Evolutionary conservation across 2,329 filamentous ascomycete species (phyloP), one percentile per base, ranked within the genome.

Genomic region (Clonostachys chloroleuca): DNA sequence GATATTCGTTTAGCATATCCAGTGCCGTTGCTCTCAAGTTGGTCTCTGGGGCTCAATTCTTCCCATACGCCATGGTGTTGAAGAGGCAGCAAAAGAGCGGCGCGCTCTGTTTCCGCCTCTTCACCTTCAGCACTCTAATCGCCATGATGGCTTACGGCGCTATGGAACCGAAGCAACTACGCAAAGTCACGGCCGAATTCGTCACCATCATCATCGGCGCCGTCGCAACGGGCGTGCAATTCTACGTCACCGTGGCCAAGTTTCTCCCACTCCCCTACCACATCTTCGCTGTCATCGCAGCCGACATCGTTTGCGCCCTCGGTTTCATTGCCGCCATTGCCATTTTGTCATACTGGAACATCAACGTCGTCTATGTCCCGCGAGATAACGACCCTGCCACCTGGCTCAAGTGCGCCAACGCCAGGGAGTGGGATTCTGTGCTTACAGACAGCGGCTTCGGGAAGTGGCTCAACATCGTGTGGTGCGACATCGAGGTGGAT

Each of bases 71-170:
- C 24, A 30, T 30, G 24, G 24, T 2, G 24, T 30, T 30, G 24
- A 30, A 3, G 5, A 30, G 24, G 24, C 24, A 30, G 24, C 8
- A 30, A 30, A 30, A 30, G 24, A 30, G 24, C 24, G 24, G 24
- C 24, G 24, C 24, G 24, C 24, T 30, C 24, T 30, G 24, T 30
- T 12, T 17, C 6, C 40, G 40, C 14, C 17, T 41, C 40, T 17
- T 41, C 75, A 70, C 6, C 58, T 74, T 3, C 78, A 71, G 8
- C 75, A 80, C 48, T 72, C 65, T 8, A 49, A 17, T 41, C 40
- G 40, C 40, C 2, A 41, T 24, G 12, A 12, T 41, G 12, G 40
- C 40, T 14, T 41, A 41, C 40, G 40, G 17, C 17, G 40, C 40
- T 6, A 41, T 41, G 17, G 40, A 41, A 17, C 40, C 40, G 9